phyloP scores from a whole-genome alignment of 2,329 filamentous ascomycete species.

The Verticillium klebahnii region DNA sequence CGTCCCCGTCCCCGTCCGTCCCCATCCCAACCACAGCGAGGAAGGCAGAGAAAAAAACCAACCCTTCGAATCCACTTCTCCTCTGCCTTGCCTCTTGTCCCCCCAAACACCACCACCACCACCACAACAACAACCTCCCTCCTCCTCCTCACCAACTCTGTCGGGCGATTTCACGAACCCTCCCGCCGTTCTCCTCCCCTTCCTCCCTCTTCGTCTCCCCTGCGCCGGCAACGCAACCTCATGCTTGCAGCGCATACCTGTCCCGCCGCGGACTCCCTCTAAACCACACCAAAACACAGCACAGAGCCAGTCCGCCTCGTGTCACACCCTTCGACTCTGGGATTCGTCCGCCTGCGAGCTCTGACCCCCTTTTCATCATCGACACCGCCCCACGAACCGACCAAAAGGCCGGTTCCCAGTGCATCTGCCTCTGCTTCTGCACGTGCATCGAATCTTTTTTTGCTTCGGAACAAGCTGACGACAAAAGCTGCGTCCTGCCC shows the following conservation, averaged over 20 bases:
- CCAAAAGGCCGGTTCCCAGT: not conserved
- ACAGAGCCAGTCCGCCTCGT: not conserved
- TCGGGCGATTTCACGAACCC: not conserved
- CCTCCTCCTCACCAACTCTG: not conserved
- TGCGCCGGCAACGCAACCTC: not conserved
- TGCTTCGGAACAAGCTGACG: not conserved
- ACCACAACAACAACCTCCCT: not conserved
- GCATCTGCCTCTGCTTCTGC: not conserved
- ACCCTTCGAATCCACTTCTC: conserved; percentile 3
- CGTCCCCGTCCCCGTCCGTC: not conserved
- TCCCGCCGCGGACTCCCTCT: not conserved
- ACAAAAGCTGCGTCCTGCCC: not conserved
- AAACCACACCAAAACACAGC: not conserved
- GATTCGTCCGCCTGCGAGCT: not conserved
- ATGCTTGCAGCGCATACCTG: not conserved
- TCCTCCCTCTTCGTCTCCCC: not conserved
- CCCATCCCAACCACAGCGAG: conserved; percentile 1
- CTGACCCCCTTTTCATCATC: not conserved
- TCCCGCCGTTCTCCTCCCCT: not conserved
- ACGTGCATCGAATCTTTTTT: not conserved
- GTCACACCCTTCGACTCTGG: not conserved
- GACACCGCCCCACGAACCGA: not conserved
- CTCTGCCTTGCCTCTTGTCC: conserved; percentile 1
- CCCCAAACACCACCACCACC: conserved; percentile 2
- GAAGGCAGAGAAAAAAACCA: conserved; percentile 2